Conservation (phyloP, 345 rosid genomes). For the Linum tenue region DNA sequence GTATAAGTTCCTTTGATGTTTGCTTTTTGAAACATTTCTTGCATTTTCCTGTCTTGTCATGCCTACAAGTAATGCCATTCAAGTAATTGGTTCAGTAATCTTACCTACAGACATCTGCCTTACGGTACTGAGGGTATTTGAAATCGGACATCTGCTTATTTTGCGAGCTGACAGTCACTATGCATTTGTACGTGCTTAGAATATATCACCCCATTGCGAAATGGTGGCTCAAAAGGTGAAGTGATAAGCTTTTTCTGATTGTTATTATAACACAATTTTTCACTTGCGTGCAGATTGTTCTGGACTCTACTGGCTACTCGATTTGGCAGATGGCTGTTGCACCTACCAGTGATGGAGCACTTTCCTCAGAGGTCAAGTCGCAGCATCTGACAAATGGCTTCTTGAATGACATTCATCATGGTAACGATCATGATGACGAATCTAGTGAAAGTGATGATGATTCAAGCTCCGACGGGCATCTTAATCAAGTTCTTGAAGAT, state of each 20-base stretch:
- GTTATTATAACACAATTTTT: not conserved
- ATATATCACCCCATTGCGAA: no score
- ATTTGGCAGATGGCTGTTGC: slow-evolving; percentile 93
- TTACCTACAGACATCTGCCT: not conserved
- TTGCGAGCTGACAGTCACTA: not conserved
- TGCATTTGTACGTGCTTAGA: not conserved
- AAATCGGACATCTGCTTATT: not conserved
- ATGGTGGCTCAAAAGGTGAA: not conserved
- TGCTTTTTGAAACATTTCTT: not conserved
- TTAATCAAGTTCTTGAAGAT: slow-evolving; percentile 28
- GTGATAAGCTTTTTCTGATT: not conserved
- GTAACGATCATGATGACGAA: slow-evolving; percentile 26
- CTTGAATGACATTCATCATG: slow-evolving; percentile 29
- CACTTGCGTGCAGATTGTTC: slow-evolving; percentile 44
- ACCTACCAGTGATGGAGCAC: slow-evolving; percentile 20
- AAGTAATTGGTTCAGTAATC: no score
- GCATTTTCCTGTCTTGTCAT: no score
- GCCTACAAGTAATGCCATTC: no score
- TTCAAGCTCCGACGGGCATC: slow-evolving; percentile 36
- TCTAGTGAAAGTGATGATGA: slow-evolving; percentile 54
- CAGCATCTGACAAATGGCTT: slow-evolving; percentile 43
- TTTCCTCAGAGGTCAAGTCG: slow-evolving; percentile 22
- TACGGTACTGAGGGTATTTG: no score
- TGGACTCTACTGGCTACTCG: slow-evolving; percentile 65
- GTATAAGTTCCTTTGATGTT: slow-evolving; percentile 22